A percentile compares a stretch with the other conserved stretches of the same genome.
Conservation (phyloP, 2,329 filamentous ascomycete genomes). For the Geoglossum cookeanum region DNA sequence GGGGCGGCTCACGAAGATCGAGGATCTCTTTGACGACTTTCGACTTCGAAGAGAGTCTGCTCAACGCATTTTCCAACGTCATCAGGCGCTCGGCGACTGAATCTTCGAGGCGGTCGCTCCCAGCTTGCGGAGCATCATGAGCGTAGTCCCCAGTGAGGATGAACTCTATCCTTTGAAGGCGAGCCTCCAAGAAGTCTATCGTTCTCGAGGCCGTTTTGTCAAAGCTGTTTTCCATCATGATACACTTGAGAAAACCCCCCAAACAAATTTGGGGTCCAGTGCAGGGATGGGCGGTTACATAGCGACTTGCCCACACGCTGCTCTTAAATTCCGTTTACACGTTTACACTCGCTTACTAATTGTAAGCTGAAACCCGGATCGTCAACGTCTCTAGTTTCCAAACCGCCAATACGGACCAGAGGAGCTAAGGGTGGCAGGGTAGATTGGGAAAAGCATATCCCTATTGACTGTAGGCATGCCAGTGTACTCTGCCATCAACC, state of each 20-base stretch:
- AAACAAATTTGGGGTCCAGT: background rate
- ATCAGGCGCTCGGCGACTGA: conserved; percentile 16
- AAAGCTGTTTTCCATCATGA: background rate
- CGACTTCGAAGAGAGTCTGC: conserved; percentile 12
- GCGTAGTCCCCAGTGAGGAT: conserved; percentile 30
- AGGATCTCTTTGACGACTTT: conserved; percentile 28
- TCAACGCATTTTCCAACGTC: conserved; percentile 11
- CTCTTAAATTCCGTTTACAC: background rate
- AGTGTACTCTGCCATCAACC: conserved; percentile 6
- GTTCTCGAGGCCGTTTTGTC: conserved; percentile 2
- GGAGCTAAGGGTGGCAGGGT: background rate
- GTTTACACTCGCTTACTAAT: background rate
- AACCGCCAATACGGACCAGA: background rate
- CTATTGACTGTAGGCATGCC: background rate
- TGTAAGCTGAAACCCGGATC: background rate
- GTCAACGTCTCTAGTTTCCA: background rate
- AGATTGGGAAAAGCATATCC: background rate
- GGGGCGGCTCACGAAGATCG: conserved; percentile 33
- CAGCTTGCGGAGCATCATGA: background rate
- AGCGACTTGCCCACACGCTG: background rate
- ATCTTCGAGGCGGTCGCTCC: conserved; percentile 10
- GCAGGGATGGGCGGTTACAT: too few relatives aligned
- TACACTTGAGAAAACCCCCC: background rate
- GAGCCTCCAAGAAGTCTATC: conserved; percentile 2
- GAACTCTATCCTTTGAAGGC: conserved; percentile 27